Evolutionary conservation across 495 filamentous ascomycete genomes (phyloP).

Genomic region (Platismatia glauca): DNA sequence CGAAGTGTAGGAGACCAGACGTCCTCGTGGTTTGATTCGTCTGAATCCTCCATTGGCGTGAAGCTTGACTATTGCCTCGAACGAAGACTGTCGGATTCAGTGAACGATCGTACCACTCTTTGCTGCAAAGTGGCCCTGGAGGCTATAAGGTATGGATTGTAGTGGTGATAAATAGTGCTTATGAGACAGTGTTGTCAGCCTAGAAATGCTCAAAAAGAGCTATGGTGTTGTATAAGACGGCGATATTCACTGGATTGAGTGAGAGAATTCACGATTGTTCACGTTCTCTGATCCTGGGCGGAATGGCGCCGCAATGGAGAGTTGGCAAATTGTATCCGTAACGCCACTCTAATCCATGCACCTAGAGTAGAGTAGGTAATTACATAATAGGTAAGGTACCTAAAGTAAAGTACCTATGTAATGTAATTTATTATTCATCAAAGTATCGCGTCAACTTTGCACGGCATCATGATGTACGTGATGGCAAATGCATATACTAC

Average conservation of each 20-base stretch:
- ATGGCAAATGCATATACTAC: conserved; percentile 10
- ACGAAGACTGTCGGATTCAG: background rate
- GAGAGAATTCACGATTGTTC: too few species aligned
- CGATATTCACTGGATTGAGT: background rate
- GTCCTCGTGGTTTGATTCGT: conserved; percentile 9
- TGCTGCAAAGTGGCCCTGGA: background rate
- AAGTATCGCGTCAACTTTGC: conserved; percentile 4
- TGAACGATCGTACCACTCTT: background rate
- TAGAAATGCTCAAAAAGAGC: background rate
- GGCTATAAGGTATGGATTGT: background rate
- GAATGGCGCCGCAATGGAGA: background rate
- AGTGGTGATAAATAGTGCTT: too few species aligned
- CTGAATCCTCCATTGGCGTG: conserved; percentile 9
- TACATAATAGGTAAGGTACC: too few species aligned
- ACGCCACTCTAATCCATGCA: too few species aligned
- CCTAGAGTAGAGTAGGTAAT: too few species aligned
- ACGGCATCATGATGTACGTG: background rate
- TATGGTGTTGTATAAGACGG: background rate
- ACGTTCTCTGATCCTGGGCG: background rate
- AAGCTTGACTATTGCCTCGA: background rate
- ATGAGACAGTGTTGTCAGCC: background rate
- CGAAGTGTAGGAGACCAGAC: conserved; percentile 12
- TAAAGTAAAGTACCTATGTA: too few species aligned
- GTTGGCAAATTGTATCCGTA: too few species aligned
- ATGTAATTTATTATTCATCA: too few species aligned